Evolutionary conservation across 148 eudicot genomes (phyloP), one percentile per base, ranked within the genome.

Genomic region (Tetragonia tetragonoides): DNA sequence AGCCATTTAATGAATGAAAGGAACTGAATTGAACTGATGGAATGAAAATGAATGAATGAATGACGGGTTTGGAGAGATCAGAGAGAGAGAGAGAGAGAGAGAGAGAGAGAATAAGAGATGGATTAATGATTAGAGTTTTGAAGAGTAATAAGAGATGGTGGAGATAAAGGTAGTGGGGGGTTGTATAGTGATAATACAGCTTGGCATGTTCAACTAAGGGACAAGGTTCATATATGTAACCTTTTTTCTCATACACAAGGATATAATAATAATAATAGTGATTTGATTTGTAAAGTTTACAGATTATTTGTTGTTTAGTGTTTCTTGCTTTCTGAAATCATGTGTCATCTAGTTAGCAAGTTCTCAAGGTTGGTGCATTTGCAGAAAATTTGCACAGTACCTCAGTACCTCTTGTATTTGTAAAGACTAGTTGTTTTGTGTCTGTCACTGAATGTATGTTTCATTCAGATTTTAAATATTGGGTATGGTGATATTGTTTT

Each of bases 151-250:
- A 12, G 12, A 57, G 84, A 72, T 65, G 53, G 80, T 68, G 24
- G 68, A 68, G 79, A 8, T 39, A 24, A 51, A 63, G 42, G 79
- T 20, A 21, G 39, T 65, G 79, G 78, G 68, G 51, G 18, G n/a
- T n/a, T 11, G 28, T 38, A 46, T 70, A 28, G 80, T 75, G 81
- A 73, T 67, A 66, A 54, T 75, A 79, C 84, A 85, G 82, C 82
- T 67, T 49, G 78, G 73, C 83, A 85, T 81, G 84, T 84, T 81
- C 68, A 82, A 81, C 87, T 61, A 79, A 61, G 75, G 57, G 87
- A 85, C 87, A 85, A 85, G 72, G 15, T 76, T 68, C 10, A 76
- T 82, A 53, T 75, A 77, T 79, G 72, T 49, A 75, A 47, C 49
- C 39, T 56, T 76, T 54, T 40, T n/a, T 41, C 34, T 71, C 39